Evolutionary conservation across 306 rosid species (phyloP).

Genomic region (Castanea sativa): DNA sequence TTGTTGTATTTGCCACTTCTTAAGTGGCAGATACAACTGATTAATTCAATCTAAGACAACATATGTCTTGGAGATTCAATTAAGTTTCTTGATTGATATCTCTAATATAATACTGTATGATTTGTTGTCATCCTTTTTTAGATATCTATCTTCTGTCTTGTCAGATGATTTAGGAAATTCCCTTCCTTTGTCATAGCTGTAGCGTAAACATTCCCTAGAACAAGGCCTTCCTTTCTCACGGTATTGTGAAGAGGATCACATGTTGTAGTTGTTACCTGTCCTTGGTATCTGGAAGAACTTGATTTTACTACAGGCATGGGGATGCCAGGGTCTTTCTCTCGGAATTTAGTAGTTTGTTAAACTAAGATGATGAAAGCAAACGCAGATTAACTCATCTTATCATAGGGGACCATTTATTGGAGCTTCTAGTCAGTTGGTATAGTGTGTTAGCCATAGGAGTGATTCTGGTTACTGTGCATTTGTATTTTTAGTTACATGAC

Average conservation of each 20-base stretch:
- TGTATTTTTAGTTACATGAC: too few relatives aligned
- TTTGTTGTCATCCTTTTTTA: neutral
- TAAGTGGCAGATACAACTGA: neutral
- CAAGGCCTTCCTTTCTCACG: neutral
- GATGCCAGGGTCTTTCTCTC: neutral
- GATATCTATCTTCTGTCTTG: neutral
- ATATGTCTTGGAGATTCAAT: neutral
- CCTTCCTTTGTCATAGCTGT: neutral
- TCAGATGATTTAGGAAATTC: neutral
- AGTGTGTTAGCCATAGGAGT: too few relatives aligned
- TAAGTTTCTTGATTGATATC: neutral
- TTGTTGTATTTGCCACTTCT: neutral
- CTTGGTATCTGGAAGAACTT: neutral
- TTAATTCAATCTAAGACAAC: neutral
- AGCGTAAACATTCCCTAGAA: neutral
- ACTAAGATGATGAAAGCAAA: neutral
- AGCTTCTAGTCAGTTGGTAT: too few relatives aligned
- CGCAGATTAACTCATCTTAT: neutral
- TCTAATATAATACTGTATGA: neutral
- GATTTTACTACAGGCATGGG: neutral
- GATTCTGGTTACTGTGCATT: too few relatives aligned
- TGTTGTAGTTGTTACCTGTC: neutral
- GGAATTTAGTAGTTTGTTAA: neutral
- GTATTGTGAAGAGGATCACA: neutral
- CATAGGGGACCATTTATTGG: too few relatives aligned